Evolutionary conservation across 1,284 basidiomycete genomes (phyloP).

Genomic region (Binderoboletus segoi): DNA sequence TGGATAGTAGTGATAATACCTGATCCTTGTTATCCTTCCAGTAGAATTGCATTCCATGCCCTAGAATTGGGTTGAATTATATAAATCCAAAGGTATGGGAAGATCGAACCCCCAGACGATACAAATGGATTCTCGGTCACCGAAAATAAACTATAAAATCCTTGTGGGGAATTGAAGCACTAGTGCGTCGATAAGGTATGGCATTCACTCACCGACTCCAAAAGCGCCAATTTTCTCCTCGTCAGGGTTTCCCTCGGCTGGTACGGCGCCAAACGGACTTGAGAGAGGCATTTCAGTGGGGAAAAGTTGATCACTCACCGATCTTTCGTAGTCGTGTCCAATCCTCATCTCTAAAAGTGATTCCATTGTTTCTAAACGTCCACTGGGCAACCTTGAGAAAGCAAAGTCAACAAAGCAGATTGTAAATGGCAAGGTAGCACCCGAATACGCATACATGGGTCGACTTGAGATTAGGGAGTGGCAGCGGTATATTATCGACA

Average conservation of each 20-base stretch:
- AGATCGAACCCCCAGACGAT: constrained; percentile 71
- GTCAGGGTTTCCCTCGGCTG: constrained; percentile 84
- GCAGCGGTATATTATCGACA: constrained; percentile 3
- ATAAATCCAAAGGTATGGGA: not conserved
- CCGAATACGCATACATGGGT: constrained; percentile 37
- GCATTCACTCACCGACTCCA: constrained; percentile 63
- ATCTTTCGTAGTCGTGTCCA: constrained; percentile 91
- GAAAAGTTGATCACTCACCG: constrained; percentile 44
- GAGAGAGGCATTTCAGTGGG: not conserved
- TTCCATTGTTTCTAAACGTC: constrained; percentile 89
- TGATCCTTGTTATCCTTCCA: constrained; percentile 94
- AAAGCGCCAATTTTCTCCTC: constrained; percentile 88
- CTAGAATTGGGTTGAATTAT: constrained; percentile 37
- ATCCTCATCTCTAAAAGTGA: constrained; percentile 79
- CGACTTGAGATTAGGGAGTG: constrained; percentile 66
- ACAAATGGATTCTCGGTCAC: constrained; percentile 95
- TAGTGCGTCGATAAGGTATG: not conserved
- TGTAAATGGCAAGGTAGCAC: constrained; percentile 7
- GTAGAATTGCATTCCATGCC: constrained; percentile 95
- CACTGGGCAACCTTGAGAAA: constrained; percentile 64
- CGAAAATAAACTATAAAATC: constrained; percentile 81
- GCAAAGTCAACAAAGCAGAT: constrained; percentile 13
- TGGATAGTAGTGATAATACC: constrained; percentile 38
- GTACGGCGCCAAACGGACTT: not conserved
- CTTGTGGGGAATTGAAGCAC: constrained; percentile 36